Evolutionary conservation across 768 basidiomycete genomes (phyloP).

Genomic region (Leccinum pellstonianum): DNA sequence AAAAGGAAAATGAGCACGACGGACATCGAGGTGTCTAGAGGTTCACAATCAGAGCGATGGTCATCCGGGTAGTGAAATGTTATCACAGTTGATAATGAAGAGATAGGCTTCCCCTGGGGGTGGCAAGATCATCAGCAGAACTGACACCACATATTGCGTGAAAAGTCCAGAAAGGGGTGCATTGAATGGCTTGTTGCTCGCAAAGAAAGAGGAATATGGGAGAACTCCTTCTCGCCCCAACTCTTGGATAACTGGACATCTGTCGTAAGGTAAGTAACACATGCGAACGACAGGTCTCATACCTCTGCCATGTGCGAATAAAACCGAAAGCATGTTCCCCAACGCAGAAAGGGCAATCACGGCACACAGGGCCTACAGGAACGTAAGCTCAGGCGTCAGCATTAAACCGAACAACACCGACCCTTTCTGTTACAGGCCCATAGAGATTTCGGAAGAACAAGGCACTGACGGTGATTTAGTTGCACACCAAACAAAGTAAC

Average conservation of each 20-base stretch:
- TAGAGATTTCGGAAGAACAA: conserved; percentile 75
- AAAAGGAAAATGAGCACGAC: conserved; percentile 55
- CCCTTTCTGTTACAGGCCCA: conserved; percentile 59
- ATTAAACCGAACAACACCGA: conserved; percentile 24
- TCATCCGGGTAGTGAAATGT: neutral
- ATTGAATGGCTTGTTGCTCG: conserved; percentile 68
- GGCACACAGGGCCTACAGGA: conserved; percentile 50
- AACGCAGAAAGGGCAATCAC: conserved; percentile 64
- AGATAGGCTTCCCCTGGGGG: conserved; percentile 76
- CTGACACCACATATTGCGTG: conserved; percentile 59
- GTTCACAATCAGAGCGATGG: neutral
- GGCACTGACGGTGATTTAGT: conserved; percentile 39
- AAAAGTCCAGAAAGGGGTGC: conserved; percentile 65
- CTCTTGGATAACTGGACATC: conserved; percentile 60
- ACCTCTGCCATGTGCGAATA: conserved; percentile 71
- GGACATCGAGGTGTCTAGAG: conserved; percentile 57
- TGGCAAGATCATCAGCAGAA: conserved; percentile 49
- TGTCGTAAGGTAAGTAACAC: conserved; percentile 1
- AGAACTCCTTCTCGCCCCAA: conserved; percentile 70
- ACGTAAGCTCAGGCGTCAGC: conserved; percentile 2
- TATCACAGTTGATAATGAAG: conserved; percentile 61
- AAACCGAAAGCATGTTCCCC: conserved; percentile 60
- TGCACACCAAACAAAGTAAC: neutral
- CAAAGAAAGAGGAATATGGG: conserved; percentile 64
- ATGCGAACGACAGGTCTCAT: conserved; percentile 11